These are phyloP conservation scores for Hippophae gyantsensis DNA, from an alignment of 306 rosid species.

Conservation along the genomic window DNA sequence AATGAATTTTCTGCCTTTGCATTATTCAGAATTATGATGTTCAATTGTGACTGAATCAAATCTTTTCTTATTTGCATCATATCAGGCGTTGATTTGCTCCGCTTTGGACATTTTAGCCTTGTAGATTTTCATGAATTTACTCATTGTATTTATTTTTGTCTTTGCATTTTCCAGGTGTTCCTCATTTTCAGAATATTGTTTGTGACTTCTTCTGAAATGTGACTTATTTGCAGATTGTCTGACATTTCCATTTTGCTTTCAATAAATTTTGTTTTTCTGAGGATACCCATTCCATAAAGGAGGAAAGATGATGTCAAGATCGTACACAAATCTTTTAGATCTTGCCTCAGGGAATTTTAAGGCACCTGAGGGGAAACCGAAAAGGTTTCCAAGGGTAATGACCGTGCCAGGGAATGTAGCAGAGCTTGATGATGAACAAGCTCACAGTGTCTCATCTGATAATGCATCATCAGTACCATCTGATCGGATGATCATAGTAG, in stretches of 20 bases:
- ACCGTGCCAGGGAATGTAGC: slow-evolving; percentile 49
- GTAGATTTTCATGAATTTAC: no score
- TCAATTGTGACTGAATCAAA: no score
- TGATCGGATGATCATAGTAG: slow-evolving; percentile 50
- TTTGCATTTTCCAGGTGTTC: no score
- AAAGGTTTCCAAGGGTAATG: slow-evolving; percentile 47
- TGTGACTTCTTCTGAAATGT: no score
- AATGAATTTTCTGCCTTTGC: no score
- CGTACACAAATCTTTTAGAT: slow-evolving; percentile 55
- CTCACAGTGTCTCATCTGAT: slow-evolving; percentile 38
- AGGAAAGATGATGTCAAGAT: slow-evolving; percentile 47
- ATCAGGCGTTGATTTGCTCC: no score
- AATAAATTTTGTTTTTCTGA: neutral
- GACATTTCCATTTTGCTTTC: slow-evolving; percentile 15
- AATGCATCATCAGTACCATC: slow-evolving; percentile 38
- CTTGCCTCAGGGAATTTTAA: slow-evolving; percentile 56
- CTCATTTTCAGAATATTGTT: no score
- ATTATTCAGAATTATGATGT: no score
- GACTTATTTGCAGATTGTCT: slow-evolving; percentile 3
- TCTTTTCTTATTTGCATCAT: no score
- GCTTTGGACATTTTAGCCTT: no score
- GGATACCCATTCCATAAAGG: neutral
- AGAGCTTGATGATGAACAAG: slow-evolving; percentile 51
- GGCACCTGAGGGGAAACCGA: slow-evolving; percentile 37
- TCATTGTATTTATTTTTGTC: no score